These are phyloP conservation scores for Helicostylum pulchrum DNA, from an alignment of 192 early-diverging fungal species.

Conservation along the genomic window DNA sequence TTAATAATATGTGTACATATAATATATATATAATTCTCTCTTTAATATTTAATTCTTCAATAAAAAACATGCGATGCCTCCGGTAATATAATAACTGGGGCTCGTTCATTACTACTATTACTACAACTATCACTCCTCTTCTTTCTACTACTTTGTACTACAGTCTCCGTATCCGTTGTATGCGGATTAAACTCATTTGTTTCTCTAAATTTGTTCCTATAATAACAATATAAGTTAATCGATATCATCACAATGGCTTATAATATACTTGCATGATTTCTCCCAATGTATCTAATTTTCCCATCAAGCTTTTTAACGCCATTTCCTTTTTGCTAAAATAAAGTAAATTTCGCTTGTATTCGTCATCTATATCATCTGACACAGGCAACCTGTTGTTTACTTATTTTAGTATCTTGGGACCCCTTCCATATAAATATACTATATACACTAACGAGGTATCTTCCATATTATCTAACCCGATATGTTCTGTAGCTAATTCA, in stretches of 20 bases:
- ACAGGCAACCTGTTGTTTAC: neutral
- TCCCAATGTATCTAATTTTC: conserved; percentile 17
- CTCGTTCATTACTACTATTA: no score
- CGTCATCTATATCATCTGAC: conserved; percentile 10
- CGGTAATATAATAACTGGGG: no score
- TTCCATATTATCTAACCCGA: conserved; percentile 16
- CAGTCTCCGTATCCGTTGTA: neutral
- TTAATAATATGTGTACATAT: no score
- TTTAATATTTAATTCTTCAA: no score
- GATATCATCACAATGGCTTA: no score
- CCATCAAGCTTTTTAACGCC: neutral
- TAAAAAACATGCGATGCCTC: no score
- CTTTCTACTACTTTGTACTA: no score
- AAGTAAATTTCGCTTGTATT: conserved; percentile 17
- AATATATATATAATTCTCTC: no score
- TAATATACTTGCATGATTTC: conserved; percentile 18
- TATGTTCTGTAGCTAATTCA: conserved; percentile 27
- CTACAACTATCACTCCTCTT: no score
- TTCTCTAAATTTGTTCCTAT: conserved; percentile 13
- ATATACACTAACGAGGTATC: neutral
- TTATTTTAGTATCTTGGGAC: neutral
- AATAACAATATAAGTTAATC: no score
- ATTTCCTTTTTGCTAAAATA: conserved; percentile 18
- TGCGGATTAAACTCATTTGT: conserved; percentile 7
- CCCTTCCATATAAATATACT: neutral